Evolutionary conservation across 1,139 yeast species (phyloP).

Genomic region (Sugiyamaella japonica): DNA sequence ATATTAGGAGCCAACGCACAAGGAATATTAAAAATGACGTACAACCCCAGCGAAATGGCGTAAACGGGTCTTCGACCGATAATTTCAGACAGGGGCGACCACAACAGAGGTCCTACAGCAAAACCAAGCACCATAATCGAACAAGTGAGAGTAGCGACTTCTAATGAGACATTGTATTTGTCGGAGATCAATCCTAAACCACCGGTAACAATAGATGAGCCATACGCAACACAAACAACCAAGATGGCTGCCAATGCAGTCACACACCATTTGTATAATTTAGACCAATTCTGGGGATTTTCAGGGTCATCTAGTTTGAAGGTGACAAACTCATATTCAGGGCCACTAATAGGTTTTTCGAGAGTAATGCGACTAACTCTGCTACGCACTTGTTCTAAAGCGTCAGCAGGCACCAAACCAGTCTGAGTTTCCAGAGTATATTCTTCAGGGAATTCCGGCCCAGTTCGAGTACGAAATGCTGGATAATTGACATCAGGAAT

Average conservation of each 20-base stretch:
- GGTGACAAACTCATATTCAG: constrained; percentile 78
- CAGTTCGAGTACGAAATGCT: constrained; percentile 35
- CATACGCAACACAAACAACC: constrained; percentile 86
- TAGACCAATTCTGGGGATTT: constrained; percentile 84
- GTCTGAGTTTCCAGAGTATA: constrained; percentile 83
- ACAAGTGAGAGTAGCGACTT: constrained; percentile 76
- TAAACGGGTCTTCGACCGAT: constrained; percentile 87
- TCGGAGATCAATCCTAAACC: constrained; percentile 66
- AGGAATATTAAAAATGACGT: constrained; percentile 80
- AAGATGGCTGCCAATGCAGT: constrained; percentile 65
- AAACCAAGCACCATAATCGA: constrained; percentile 90
- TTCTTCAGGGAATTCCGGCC: constrained; percentile 87
- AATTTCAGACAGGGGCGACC: constrained; percentile 89
- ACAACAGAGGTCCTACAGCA: constrained; percentile 79
- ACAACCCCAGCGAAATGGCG: constrained; percentile 68
- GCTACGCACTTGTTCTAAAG: constrained; percentile 50
- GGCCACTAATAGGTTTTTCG: constrained; percentile 30
- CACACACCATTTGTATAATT: constrained; percentile 58
- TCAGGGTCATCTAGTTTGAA: constrained; percentile 74
- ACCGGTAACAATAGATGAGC: constrained; percentile 85
- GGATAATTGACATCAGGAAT: constrained; percentile 63
- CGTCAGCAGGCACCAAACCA: constrained; percentile 77
- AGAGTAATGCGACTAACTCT: constrained; percentile 15
- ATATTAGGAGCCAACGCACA: constrained; percentile 85
- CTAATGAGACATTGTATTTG: constrained; percentile 65